Evolutionary conservation across 2,329 filamentous ascomycete genomes (phyloP).

Genomic region (Periglandula ipomoeae): DNA sequence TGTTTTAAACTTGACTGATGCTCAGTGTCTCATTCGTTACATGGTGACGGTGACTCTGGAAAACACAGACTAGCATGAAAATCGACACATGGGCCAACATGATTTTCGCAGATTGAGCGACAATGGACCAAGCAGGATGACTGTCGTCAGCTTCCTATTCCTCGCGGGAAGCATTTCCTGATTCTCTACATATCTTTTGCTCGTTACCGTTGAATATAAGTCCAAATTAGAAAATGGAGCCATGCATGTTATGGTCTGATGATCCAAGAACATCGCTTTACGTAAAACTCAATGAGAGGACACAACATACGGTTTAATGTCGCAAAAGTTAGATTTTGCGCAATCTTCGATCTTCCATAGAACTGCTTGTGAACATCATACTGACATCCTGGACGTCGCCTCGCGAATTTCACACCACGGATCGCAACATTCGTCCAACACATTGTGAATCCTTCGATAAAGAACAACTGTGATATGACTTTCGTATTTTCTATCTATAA

Average conservation of each 20-base stretch:
- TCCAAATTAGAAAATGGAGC: not conserved
- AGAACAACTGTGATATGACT: no score
- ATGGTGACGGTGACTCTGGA: not conserved
- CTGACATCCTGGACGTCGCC: no score
- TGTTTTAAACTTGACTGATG: not conserved
- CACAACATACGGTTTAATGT: no score
- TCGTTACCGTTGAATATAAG: conserved; percentile 2
- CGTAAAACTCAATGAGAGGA: no score
- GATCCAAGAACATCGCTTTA: no score
- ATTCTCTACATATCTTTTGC: not conserved
- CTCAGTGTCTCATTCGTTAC: not conserved
- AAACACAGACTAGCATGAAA: not conserved
- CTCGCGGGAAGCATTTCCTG: conserved; percentile 24
- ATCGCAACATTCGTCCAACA: not conserved
- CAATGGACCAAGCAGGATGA: conserved; percentile 54
- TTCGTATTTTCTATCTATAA: conserved; percentile 14
- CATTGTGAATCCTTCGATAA: no score
- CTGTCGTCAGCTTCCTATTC: conserved; percentile 39
- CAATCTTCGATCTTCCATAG: no score
- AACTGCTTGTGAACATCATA: no score
- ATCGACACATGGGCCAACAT: conserved; percentile 1
- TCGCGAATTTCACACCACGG: no score
- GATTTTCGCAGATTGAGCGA: conserved; percentile 42
- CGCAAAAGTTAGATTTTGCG: no score
- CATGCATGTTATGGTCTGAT: not conserved